Base-by-base conservation (phyloP, 2,329 filamentous ascomycete species). In the Nigrospora sphaerica region DNA sequence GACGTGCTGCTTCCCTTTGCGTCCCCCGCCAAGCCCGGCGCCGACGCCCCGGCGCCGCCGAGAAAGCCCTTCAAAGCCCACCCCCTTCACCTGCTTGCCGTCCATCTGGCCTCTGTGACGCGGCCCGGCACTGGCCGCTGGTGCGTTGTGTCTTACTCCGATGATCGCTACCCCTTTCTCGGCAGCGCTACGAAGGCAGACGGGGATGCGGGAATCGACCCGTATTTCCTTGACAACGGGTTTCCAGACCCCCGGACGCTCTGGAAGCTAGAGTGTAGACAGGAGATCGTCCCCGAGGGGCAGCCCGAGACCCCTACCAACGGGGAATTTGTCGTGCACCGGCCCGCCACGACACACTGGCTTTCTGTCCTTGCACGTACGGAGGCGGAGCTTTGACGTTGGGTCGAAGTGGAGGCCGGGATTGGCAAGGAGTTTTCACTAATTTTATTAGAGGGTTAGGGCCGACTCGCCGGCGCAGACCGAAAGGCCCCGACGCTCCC, bases 101-200 rank as follows among this genome's bases (percentile, higher is more conserved):
- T 46, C 17, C 39, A 46, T 33, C 33, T 46, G 33, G 45, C 45
- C 18, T 18, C 36, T 19, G 13, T 46, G 18, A 32, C 45, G 12
- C 33, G 14, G 39, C 45, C 45, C 14, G 18, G 32, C 17, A 40
- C 31, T n/a, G 34, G 38, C 10, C 45, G 45, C 10, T 46, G 45
- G 45, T 28, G 39, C 32, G 33, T 17, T 17, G 16, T 46, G 7
- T 46, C 45, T 17, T 46, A 46, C 45, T 46, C 45, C 7, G 16
- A 32, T 32, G 33, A 46, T 12, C 45, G 45, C 4, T 46, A 42
- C 23, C 10, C 39, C 17, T 46, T 46, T 17, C 23, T 46, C 7
- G 12, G 31, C 12, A 16, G 16, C 10, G 9, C 11, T 14, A 19
- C 4, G 2, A 11, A 12, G 23, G 32, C 2, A 6, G 5, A 14